Evolutionary conservation across 2,329 filamentous ascomycete species (phyloP), one percentile per base, ranked within the genome.

Genomic region (Macrophomina pseudophaseolina): DNA sequence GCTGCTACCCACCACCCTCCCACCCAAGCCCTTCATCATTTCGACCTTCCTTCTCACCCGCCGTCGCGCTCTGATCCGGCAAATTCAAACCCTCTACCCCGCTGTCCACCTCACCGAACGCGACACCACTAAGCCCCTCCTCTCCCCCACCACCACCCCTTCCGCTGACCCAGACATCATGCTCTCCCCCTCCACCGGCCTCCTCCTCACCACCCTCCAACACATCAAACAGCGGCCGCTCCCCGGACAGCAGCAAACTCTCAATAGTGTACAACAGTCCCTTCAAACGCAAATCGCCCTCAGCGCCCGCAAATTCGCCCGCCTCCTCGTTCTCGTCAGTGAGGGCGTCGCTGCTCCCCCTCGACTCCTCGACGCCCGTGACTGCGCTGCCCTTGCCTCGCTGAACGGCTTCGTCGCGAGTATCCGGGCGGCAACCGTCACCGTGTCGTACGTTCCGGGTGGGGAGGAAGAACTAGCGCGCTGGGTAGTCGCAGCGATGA

Each of bases 131-230:
- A 63, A 72, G 9, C 70, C 71, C 4, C 70, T 73, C 62, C 73
- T 70, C 7, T 11, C 40, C 4, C 12, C 42, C 42, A 38, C 46
- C 51, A 4, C 5, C 6, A 14, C 32, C 0, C 52, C 70, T 23
- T 35, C 54, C 0, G 78, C 81, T 5, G 90, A 93, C 74, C 90
- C 91, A 2, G 93, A 97, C 71, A 77, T 97, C 3, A 85, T 90
- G 0, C 72, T 94, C 5, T 91, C 91, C 0, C 88, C 91, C 0
- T 83, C 81, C 0, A 87, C 86, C 0, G 93, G 91, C 0, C 79
- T 97, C 2, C 76, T 97, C 0, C 73, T 91, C 23, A 91, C 91
- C 0, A 91, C 87, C 0, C 80, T 94, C 5, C 87, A 94, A 68
- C 88, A 90, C 70, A 83, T 91, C 32, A 90, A 89, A 51, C 94